Base-by-base conservation (phyloP, 208 protist species). In the Sergeia podlipaevii region DNA sequence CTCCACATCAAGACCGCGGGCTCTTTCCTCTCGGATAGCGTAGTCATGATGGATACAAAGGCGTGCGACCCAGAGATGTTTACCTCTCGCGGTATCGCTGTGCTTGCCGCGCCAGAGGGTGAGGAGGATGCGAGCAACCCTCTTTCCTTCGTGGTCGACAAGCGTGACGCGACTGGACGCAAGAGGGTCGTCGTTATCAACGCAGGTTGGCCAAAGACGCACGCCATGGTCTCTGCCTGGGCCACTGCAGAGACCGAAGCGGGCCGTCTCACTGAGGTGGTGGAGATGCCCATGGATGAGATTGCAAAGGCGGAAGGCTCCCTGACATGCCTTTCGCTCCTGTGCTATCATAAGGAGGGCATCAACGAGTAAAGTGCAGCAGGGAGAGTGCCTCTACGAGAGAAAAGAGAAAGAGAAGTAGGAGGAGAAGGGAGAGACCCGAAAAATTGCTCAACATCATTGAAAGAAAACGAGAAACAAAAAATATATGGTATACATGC, bases 231-330 rank as follows among this genome's bases (percentile, higher is more conserved):
- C 13, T 13, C 28, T 5, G 41, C 5, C 34, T 59, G 24, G 26
- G 34, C 39, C 11, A 6, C 8, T 10, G 24, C 24, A 13, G 41
- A 50, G 52, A 49, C 6, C 20, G 39, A 15, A 8, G 52, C 52
- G 15, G 52, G 49, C 17, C 23, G 27, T 15, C 15, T 23, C 30
- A 29, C 27, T n/a, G 49, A 55, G 33, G 28, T 55, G 39, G 33
- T 50, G 7, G 41, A 32, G 24, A 11, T 59, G 24, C 7, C 23
- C 17, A 49, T 46, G 6, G 52, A 59, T 27, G 52, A 59, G 52
- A 49, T 59, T 46, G 52, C 38, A 33, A 59, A 59, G 52, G 52
- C 52, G 5, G 52, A 59, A 28, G 52, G 52, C 39, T 45, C 52
- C 41, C 52, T 59, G 38, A 59, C 52, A 33, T 59, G 52, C 52